A percentile compares a stretch with the other conserved stretches of the same genome.
These are phyloP conservation scores for Colletotrichum incanum DNA, from an alignment of 2,329 filamentous ascomycete species.

Conservation along the genomic window DNA sequence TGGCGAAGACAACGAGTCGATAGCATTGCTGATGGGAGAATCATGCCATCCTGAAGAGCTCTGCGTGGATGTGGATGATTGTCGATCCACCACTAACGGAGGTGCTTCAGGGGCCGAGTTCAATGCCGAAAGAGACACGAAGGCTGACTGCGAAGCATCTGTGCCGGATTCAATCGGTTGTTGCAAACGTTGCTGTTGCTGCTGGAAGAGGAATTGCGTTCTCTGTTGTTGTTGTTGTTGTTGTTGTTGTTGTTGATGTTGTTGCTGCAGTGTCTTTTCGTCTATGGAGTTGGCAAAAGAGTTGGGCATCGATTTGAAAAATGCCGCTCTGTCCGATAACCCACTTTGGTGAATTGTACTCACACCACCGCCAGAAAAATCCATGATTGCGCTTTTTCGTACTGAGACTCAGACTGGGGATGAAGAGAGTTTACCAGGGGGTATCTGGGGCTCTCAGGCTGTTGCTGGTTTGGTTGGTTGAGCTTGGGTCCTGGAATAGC, in stretches of 20 bases:
- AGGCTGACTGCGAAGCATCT: neutral
- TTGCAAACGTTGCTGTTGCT: conserved; percentile 6
- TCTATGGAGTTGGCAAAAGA: neutral
- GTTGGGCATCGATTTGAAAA: neutral
- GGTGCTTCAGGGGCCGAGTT: neutral
- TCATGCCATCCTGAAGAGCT: conserved; percentile 18
- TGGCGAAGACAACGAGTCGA: conserved; percentile 7
- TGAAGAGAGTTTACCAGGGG: conserved; percentile 20
- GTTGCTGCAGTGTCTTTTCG: neutral
- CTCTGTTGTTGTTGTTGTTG: conserved; percentile 1
- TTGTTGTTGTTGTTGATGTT: neutral
- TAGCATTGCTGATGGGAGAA: conserved; percentile 14
- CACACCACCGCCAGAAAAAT: conserved; percentile 3
- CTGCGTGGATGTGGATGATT: neutral
- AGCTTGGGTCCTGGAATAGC: neutral
- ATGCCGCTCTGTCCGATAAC: conserved; percentile 8
- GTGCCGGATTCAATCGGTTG: neutral
- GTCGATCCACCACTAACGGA: neutral
- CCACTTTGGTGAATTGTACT: conserved; percentile 33
- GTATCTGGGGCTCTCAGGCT: neutral
- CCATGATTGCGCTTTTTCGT: conserved; percentile 13
- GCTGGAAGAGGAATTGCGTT: neutral
- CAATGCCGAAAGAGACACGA: neutral
- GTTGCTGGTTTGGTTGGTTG: neutral
- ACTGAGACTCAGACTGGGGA: conserved; percentile 2